Percentiles rank a stretch among this genome's conserved stretches.
Conservation (phyloP, 257 asterid species). For the Coffea eugenioides region DNA sequence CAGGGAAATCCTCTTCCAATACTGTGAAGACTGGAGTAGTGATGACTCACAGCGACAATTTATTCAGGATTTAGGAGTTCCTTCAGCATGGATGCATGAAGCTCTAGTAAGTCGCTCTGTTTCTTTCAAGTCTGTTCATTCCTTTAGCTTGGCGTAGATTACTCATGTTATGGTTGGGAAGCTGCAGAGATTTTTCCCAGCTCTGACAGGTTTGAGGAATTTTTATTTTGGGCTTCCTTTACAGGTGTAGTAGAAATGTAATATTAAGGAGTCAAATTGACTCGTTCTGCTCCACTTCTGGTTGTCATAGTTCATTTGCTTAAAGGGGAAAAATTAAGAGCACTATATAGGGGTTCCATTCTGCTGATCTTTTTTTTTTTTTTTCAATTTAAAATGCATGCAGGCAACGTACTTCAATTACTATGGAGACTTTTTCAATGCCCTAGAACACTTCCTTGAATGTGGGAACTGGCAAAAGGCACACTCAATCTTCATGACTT, state of each 20-base stretch:
- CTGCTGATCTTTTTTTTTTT: slow-evolving; percentile 19
- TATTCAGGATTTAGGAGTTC: slow-evolving; percentile 83
- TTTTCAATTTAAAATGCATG: slow-evolving; percentile 18
- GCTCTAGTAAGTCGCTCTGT: slow-evolving; percentile 70
- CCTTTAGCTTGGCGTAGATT: background rate
- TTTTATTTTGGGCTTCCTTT: background rate
- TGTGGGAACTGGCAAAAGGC: slow-evolving; percentile 93
- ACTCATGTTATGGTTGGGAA: background rate
- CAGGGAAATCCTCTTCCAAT: slow-evolving; percentile 87
- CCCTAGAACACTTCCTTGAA: slow-evolving; percentile 78
- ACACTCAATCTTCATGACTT: slow-evolving; percentile 73
- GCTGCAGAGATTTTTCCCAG: background rate
- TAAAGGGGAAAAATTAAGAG: background rate
- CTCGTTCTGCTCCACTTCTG: background rate
- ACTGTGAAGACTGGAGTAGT: slow-evolving; percentile 88
- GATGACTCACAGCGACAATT: slow-evolving; percentile 66
- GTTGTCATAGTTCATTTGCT: background rate
- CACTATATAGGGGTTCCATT: slow-evolving; percentile 23
- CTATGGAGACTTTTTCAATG: slow-evolving; percentile 66
- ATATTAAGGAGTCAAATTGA: background rate
- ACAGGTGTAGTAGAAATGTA: background rate
- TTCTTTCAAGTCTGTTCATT: slow-evolving; percentile 6
- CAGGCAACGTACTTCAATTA: slow-evolving; percentile 86
- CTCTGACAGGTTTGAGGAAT: background rate
- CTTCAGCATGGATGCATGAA: slow-evolving; percentile 91